Percentiles rank a stretch among this genome's conserved stretches.
These are phyloP conservation scores for Penicillium sclerotigenum DNA, from an alignment of 2,329 filamentous ascomycete genomes.

Conservation along the genomic window DNA sequence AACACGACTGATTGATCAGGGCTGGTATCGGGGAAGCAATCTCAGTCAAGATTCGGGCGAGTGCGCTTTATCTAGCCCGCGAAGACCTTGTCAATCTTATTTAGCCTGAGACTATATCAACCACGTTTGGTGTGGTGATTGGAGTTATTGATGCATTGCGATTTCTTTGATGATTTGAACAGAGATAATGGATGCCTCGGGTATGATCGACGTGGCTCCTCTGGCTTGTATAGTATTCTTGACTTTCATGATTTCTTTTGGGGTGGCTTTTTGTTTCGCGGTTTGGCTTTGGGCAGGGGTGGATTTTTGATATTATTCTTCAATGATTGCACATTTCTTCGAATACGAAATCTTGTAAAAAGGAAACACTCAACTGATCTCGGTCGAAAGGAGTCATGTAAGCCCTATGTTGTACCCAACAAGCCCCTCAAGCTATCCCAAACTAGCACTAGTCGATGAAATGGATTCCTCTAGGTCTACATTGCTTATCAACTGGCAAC, in stretches of 20 bases:
- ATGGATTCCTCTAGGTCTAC: no score
- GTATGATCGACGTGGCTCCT: not conserved
- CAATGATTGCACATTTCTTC: not conserved
- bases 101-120: not conserved
- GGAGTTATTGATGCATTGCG: not conserved
- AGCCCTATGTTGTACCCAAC: not conserved
- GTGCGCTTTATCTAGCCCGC: slow-evolving; percentile 31
- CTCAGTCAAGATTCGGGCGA: slow-evolving; percentile 27
- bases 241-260: not conserved
- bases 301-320: not conserved
- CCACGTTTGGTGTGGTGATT: not conserved
- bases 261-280: not conserved
- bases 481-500: no score
- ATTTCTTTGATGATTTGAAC: not conserved
- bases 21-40: slow-evolving; percentile 60
- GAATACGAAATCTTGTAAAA: not conserved
- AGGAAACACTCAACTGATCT: not conserved
- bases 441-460: not conserved
- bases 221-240: not conserved
- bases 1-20: slow-evolving; percentile 59
- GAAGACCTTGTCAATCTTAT: not conserved
- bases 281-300: not conserved
- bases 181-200: not conserved
- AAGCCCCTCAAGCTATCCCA: not conserved
- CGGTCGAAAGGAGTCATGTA: not conserved